Base-by-base conservation (phyloP, 768 basidiomycete genomes). In the Collybia mongolica region DNA sequence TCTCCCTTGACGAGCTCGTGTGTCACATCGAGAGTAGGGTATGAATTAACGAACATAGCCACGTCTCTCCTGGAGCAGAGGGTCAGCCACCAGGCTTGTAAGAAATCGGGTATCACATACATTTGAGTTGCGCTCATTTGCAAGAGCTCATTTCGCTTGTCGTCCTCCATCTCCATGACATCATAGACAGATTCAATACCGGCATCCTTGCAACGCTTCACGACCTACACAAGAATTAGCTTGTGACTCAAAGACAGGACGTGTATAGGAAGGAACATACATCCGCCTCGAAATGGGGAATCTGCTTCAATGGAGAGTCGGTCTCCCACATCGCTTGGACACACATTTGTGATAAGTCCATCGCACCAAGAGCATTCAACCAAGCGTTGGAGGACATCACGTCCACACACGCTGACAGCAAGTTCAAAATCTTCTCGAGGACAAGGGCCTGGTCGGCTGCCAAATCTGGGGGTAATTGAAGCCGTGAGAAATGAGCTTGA, bases 341-440 rank as follows among this genome's bases (percentile, higher is more conserved):
- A 67, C 93, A 95, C 96, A 98, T 98, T 68, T 98, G 97, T 7
- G 91, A 91, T 41, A 98, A 70, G 68, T 99, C 96, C 97, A 98
- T 98, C 0, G 95, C 95, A 26, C 93, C 90, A 19, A 98, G 71
- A 0, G 96, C 97, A 61, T 85, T 95, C 60, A 98, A 68, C 89
- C 89, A 96, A 1, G 90, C 93, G 61, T 97, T 98, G 29, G 92
- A 94, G 2, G 92, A 94, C 93, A 98, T 94, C 50, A 98, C 96
- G 62, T 98, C 95, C 26, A 98, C 94, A 60, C 93, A 96, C 1
- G 96, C 96, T 8, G 93, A 93, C 14, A 97, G 76, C 15, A 96
- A 69, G 61, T 93, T 95, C 57, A 97, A 75, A 19, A 95, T 88
- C 68, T 95, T 98, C 68, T 90, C 85, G 0, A 98, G 76, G 12